Conservation (phyloP, 768 basidiomycete genomes). For the Exsudoporus frostii region DNA sequence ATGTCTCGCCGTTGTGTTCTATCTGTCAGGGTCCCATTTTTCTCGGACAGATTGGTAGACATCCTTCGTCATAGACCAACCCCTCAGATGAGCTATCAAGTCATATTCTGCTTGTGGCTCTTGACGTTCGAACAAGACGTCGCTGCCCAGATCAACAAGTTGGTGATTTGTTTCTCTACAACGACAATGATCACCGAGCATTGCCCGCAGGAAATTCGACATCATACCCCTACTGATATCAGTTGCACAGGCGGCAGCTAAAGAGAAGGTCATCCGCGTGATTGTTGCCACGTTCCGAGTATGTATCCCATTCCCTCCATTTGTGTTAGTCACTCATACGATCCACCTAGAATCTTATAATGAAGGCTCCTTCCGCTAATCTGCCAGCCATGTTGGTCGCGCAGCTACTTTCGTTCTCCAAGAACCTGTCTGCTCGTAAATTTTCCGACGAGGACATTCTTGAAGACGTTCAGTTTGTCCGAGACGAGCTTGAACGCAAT, state of each 20-base stretch:
- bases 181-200: background rate
- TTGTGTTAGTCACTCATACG: conserved; percentile 3
- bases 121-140: conserved; percentile 86
- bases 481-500: conserved; percentile 78
- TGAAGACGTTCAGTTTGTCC: conserved; percentile 86
- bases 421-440: conserved; percentile 79
- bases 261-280: conserved; percentile 96
- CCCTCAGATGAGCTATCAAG: conserved; percentile 95
- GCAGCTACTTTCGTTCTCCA: conserved; percentile 80
- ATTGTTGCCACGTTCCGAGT: conserved; percentile 90
- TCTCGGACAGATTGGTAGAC: conserved; percentile 65
- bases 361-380: conserved; percentile 83
- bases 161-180: conserved; percentile 20
- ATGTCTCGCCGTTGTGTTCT: conserved; percentile 5
- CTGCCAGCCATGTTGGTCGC: conserved; percentile 90
- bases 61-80: conserved; percentile 76
- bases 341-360: conserved; percentile 71
- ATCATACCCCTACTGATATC: conserved; percentile 81
- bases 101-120: conserved; percentile 90
- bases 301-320: conserved; percentile 9
- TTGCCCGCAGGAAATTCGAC: conserved; percentile 71
- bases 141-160: conserved; percentile 88
- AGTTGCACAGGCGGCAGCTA: conserved; percentile 84
- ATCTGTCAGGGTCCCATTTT: background rate
- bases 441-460: conserved; percentile 94